These are phyloP conservation scores for Trifolium subterraneum DNA, from an alignment of 306 rosid species.

Conservation along the genomic window DNA sequence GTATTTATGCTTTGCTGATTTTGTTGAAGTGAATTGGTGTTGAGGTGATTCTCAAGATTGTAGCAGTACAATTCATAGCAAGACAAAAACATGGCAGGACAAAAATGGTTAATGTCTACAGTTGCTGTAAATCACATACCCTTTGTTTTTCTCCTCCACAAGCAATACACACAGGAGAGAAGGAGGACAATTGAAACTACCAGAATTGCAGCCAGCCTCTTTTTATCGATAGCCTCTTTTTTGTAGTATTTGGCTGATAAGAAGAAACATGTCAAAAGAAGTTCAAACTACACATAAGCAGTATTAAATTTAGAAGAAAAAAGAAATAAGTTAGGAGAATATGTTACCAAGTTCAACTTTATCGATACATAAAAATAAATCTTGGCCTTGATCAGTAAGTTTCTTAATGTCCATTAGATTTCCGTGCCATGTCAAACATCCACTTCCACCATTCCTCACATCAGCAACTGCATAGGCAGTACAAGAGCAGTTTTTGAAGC, in stretches of 20 bases:
- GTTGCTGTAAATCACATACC: slow-evolving; percentile 35
- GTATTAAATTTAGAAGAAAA: not conserved
- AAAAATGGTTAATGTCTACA: no score
- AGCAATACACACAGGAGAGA: not conserved
- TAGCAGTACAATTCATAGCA: no score
- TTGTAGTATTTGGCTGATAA: slow-evolving; percentile 39
- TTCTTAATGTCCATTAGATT: slow-evolving; percentile 33
- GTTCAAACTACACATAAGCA: not conserved
- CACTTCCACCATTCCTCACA: slow-evolving; percentile 56
- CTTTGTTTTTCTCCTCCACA: slow-evolving; percentile 20
- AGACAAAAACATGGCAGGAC: no score
- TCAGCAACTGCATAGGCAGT: slow-evolving; percentile 56
- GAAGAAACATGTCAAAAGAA: slow-evolving; percentile 15
- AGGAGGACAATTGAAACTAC: slow-evolving; percentile 22
- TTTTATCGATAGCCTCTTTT: not conserved
- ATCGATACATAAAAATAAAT: slow-evolving; percentile 62
- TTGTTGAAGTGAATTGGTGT: no score
- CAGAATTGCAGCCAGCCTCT: slow-evolving; percentile 12
- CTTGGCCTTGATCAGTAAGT: slow-evolving; percentile 55
- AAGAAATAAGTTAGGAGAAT: not conserved
- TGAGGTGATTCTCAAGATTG: no score
- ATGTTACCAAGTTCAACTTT: slow-evolving; percentile 44
- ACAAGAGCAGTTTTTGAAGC: slow-evolving; percentile 68
- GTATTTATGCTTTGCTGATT: no score
- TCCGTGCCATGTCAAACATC: slow-evolving; percentile 67